A percentile compares a stretch with the other conserved stretches of the same genome.
phyloP scores from a whole-genome alignment of 164 flowering plant genomes.

The grape (Vitis vinifera) region DNA sequence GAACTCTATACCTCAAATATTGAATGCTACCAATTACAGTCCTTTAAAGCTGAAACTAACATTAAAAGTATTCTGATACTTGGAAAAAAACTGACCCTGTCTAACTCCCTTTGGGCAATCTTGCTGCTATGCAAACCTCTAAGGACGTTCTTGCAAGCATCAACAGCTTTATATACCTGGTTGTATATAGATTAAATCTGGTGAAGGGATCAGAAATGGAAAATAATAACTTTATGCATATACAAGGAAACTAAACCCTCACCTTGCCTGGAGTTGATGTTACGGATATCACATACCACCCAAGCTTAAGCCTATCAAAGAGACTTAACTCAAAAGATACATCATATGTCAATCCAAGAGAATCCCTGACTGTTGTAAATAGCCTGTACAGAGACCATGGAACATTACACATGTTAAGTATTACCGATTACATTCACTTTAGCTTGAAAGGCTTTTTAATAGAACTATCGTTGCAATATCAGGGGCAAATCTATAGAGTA shows the following conservation, averaged over 20 bases:
- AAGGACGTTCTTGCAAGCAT: slow-evolving; percentile 94
- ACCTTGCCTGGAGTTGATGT: slow-evolving; percentile 98
- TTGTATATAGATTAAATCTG: slow-evolving; percentile 6
- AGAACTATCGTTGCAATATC: background rate
- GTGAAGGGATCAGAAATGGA: background rate
- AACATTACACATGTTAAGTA: background rate
- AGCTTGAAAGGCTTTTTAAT: background rate
- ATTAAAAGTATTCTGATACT: background rate
- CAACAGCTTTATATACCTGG: slow-evolving; percentile 95
- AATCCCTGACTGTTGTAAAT: slow-evolving; percentile 95
- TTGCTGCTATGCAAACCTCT: slow-evolving; percentile 85
- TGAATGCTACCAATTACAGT: background rate
- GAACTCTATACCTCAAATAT: background rate
- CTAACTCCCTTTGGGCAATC: slow-evolving; percentile 85
- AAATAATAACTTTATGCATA: background rate
- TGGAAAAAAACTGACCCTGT: slow-evolving; percentile 61
- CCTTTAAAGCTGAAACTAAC: background rate
- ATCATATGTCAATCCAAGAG: slow-evolving; percentile 96
- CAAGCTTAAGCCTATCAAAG: slow-evolving; percentile 91
- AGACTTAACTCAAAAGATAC: slow-evolving; percentile 93
- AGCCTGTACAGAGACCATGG: slow-evolving; percentile 54
- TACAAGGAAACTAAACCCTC: slow-evolving; percentile 11
- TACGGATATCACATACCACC: slow-evolving; percentile 98
- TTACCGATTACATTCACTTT: no score
- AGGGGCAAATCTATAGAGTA: no score